phyloP scores from a whole-genome alignment of 2,329 filamentous ascomycete species.

The Waltergamsia citrina region DNA sequence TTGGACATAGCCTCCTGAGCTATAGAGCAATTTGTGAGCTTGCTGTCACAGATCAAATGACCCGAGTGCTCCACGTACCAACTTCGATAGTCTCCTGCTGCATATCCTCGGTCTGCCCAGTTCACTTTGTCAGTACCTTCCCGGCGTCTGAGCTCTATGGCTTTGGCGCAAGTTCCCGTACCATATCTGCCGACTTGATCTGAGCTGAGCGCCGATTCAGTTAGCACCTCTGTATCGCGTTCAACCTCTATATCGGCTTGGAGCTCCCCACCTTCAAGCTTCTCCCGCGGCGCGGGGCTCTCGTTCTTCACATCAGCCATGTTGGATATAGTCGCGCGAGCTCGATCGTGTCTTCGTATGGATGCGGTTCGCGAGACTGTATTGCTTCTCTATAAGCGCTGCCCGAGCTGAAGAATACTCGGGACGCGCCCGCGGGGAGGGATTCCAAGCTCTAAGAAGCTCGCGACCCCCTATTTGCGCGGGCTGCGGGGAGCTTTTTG shows the following conservation, averaged over 20 bases:
- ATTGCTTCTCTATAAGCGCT: no score
- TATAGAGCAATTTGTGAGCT: slow-evolving; percentile 20
- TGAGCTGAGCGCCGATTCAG: slow-evolving; percentile 53
- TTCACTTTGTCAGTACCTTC: no score
- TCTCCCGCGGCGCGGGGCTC: slow-evolving; percentile 52
- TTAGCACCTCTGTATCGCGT: not conserved
- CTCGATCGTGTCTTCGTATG: no score
- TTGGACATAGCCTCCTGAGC: slow-evolving; percentile 56
- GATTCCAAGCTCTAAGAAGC: no score
- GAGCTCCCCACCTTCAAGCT: slow-evolving; percentile 59
- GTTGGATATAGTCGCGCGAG: no score
- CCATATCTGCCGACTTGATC: slow-evolving; percentile 98
- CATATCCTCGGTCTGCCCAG: slow-evolving; percentile 95
- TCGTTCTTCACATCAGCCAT: slow-evolving; percentile 31
- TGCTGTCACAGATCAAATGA: slow-evolving; percentile 17
- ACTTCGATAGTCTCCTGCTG: slow-evolving; percentile 92
- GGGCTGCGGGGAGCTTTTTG: no score
- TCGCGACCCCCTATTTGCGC: no score
- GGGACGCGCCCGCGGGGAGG: no score
- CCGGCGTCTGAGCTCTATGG: no score
- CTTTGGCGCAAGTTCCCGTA: slow-evolving; percentile 34
- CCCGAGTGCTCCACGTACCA: slow-evolving; percentile 57
- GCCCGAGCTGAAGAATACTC: no score
- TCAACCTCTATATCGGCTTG: not conserved
- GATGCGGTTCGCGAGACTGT: no score